Percentiles rank a stretch among this genome's conserved stretches.
Conservation (phyloP, 257 asterid genomes). For the Misopates orontium region DNA sequence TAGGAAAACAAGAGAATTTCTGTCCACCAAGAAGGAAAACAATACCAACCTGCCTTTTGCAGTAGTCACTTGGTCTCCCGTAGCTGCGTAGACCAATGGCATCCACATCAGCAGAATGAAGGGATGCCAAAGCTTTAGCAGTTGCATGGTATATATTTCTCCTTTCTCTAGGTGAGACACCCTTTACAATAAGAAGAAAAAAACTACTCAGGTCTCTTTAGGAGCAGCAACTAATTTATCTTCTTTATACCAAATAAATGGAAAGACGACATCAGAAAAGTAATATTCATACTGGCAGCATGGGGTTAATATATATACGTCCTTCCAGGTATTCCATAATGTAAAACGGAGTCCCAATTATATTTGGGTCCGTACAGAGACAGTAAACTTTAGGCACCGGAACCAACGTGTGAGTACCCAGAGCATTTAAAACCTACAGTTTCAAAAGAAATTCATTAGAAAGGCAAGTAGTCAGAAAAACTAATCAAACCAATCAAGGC, state of each 20-base stretch:
- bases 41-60: constrained; percentile 79
- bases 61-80: constrained; percentile 77
- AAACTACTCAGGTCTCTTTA: constrained; percentile 2
- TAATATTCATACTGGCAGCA: constrained; percentile 62
- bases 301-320: constrained; percentile 82
- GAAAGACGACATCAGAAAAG: constrained; percentile 17
- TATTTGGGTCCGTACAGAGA: constrained; percentile 75
- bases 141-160: constrained; percentile 66
- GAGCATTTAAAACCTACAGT: constrained; percentile 80
- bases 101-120: constrained; percentile 81
- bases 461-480: background rate
- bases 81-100: constrained; percentile 69
- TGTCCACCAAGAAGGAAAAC: constrained; percentile 1
- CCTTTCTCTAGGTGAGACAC: constrained; percentile 67
- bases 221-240: constrained; percentile 10
- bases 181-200: constrained; percentile 43
- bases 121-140: constrained; percentile 79
- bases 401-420: constrained; percentile 68
- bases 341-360: constrained; percentile 94
- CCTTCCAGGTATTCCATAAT: constrained; percentile 97
- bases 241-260: constrained; percentile 1
- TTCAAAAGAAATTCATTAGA: constrained; percentile 21
- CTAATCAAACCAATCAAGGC: background rate
- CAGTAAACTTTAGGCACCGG: constrained; percentile 94
- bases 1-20: background rate